Evolutionary conservation across 2,329 filamentous ascomycete species (phyloP), one percentile per base, ranked within the genome.

Genomic region (Pyricularia grisea): DNA sequence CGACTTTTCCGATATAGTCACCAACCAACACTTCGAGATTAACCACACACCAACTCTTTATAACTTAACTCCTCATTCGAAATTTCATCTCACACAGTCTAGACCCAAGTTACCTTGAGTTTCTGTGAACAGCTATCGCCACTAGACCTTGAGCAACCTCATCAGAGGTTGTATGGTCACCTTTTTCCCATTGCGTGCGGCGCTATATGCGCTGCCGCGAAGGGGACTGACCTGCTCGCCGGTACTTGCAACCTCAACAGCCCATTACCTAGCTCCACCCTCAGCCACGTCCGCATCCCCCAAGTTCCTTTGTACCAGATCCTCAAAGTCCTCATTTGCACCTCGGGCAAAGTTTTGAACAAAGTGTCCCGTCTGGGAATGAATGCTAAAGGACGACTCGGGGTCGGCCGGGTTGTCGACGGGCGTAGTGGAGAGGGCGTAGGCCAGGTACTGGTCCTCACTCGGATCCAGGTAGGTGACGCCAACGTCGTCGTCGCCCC

Each of bases 141-240:
- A 55, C n/a, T 12, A 67, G 68, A 64, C 64, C 30, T 69, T 30
- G 25, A 36, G 30, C 36, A 27, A 28, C 42, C 27, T 63, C 61
- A 69, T 65, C 68, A 31, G 31, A 68, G 36, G 67, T 69, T 67
- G 60, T 64, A 61, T 71, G 72, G 74, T 71, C 72, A 73, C 70
- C 74, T 77, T 84, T 85, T 85, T 82, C 84, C 85, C 84, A 83
- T 82, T 84, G 79, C 81, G 79, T 72, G 73, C 78, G 76, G 74
- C 78, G 81, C 82, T 80, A 79, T 70, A 77, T 69, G 83, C 77
- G 77, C 76, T 78, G 82, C 74, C 80, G 83, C 73, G 80, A 84
- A 81, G 85, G 85, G 85, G 82, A 77, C 70, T n/a, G 27, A 23
- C 17, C 20, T 50, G 42, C 17, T n/a, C n/a, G 42, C 14, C n/a